Conservation (phyloP, 1,284 basidiomycete species). For the Melampsora abietis-canadensis region DNA sequence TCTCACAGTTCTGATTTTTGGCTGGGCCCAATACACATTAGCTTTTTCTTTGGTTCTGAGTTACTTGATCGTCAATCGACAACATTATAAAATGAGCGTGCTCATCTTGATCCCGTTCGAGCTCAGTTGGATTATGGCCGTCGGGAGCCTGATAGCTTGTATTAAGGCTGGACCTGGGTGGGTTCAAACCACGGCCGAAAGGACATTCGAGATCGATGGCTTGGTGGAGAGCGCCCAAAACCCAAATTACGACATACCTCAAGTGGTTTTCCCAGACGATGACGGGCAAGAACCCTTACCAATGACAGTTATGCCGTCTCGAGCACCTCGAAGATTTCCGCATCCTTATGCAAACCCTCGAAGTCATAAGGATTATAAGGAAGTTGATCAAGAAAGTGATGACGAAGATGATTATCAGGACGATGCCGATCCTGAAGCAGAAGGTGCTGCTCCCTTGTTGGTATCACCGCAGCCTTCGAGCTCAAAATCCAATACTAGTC, state of each 20-base stretch:
- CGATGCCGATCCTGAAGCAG: background rate
- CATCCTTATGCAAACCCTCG: background rate
- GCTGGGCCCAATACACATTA: constrained; percentile 38
- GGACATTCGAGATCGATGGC: background rate
- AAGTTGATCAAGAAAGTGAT: background rate
- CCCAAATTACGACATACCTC: background rate
- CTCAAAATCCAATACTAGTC: background rate
- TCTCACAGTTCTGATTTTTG: constrained; percentile 9
- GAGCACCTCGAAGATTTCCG: constrained; percentile 12
- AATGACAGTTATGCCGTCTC: background rate
- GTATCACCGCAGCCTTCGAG: background rate
- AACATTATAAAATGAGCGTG: background rate
- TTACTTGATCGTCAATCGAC: constrained; percentile 10
- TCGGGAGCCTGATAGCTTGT: constrained; percentile 23
- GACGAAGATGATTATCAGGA: background rate
- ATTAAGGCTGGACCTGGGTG: constrained; percentile 30
- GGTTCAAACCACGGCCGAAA: background rate
- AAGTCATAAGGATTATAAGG: background rate
- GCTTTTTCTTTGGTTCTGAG: constrained; percentile 21
- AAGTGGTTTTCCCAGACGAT: background rate
- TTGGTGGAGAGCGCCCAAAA: background rate
- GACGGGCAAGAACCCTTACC: background rate
- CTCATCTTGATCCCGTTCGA: constrained; percentile 28
- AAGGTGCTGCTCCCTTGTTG: background rate
- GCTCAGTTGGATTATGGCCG: constrained; percentile 17